Percentiles rank a stretch among this genome's conserved stretches.
These are phyloP conservation scores for Annulohypoxylon truncatum DNA, from an alignment of 2,329 filamentous ascomycete species.

Conservation along the genomic window DNA sequence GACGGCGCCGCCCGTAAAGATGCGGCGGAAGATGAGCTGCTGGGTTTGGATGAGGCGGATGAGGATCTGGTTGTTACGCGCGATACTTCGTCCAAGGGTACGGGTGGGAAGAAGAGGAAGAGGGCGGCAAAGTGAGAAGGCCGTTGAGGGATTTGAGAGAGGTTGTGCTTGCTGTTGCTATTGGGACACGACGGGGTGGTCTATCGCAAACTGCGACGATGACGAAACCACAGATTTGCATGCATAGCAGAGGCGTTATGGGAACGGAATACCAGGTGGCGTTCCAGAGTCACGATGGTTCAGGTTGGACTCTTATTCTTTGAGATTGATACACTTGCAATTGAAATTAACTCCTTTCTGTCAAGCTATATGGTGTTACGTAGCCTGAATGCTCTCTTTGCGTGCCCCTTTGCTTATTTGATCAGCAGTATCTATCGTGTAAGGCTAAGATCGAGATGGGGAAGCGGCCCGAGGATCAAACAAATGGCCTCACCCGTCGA, in stretches of 20 bases:
- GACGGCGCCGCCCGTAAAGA: slow-evolving; percentile 6
- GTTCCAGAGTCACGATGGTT: slow-evolving; percentile 38
- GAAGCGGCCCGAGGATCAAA: not conserved
- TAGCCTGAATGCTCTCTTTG: not conserved
- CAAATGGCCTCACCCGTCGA: not conserved
- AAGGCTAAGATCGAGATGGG: not conserved
- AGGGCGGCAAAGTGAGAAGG: slow-evolving; percentile 30
- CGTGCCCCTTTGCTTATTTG: not conserved
- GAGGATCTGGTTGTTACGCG: slow-evolving; percentile 45
- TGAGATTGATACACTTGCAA: slow-evolving; percentile 6
- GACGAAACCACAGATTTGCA: slow-evolving; percentile 35
- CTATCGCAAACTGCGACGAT: slow-evolving; percentile 5
- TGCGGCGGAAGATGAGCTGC: slow-evolving; percentile 51
- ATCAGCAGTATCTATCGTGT: not conserved
- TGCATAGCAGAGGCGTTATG: slow-evolving; percentile 48
- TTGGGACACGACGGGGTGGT: not conserved
- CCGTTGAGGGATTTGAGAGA: not conserved
- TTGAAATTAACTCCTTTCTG: not conserved
- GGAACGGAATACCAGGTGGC: slow-evolving; percentile 40
- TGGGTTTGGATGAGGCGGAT: slow-evolving; percentile 54
- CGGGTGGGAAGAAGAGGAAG: slow-evolving; percentile 47
- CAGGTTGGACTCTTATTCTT: not conserved
- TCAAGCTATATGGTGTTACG: not conserved
- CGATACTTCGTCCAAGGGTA: slow-evolving; percentile 41
- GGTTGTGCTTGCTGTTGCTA: no score